Evolutionary conservation across 306 rosid genomes (phyloP), one percentile per base, ranked within the genome.

Genomic region (Gillenia trifoliata): DNA sequence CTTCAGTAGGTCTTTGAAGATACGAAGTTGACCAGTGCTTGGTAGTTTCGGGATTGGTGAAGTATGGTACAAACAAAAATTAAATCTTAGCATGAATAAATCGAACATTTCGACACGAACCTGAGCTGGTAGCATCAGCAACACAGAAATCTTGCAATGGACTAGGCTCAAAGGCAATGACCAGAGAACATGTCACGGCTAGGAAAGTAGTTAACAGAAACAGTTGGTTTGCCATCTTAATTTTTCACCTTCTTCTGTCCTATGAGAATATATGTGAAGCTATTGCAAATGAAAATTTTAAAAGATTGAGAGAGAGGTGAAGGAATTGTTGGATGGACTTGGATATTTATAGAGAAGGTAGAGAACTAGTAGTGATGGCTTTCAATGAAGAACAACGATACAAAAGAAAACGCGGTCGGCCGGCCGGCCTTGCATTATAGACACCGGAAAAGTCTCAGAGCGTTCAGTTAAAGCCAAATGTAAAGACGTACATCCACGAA

Each of bases 91-190:
- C 28, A 9, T 12, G 2, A 28, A 9, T 9, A 11, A 17, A 36
- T 25, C 13, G 8, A 7, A 40, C 5, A 26, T 22, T 57, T 61
- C 5, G 49, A 22, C 22, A 11, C 33, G 2, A 67, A 76, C 81
- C 84, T 65, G 59, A 25, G 71, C 50, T 60, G 29, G 75, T 38
- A 34, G 78, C 26, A 45, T 81, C 85, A 13, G 85, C 81, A 41
- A 77, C 45, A 16, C 81, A 81, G 49, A 81, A 77, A 66, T 81
- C 78, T 33, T 81, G 84, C 30, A 81, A 36, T n/a, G 84, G 81
- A 65, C 50, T 50, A 10, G 80, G 75, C 71, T 81, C 84, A 3
- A 47, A 80, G 13, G 80, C 80, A 54, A 43, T 4, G 50, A 74
- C 83, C 40, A 70, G 17, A 31, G 74, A 59, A 70, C 57, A 75